Evolutionary conservation across 1,284 basidiomycete species (phyloP), one percentile per base, ranked within the genome.

Genomic region (Tilletia caries): DNA sequence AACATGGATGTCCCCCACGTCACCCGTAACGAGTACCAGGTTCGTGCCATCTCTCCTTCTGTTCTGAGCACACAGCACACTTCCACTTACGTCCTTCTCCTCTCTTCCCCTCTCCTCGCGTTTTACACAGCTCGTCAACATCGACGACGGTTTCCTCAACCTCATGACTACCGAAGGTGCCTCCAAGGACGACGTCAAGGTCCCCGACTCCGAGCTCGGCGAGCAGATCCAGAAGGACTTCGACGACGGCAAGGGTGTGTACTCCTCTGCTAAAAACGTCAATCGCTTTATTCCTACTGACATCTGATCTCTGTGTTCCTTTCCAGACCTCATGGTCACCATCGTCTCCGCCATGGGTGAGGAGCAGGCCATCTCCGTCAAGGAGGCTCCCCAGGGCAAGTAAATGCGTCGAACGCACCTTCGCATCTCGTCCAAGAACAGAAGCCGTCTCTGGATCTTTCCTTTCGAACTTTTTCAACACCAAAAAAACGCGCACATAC

Each of bases 1-100:
- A 96, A 96, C 88, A 92, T 98, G 92, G 94, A 97, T 83, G 95
- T 98, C 82, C 95, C 95, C 85, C 91, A 97, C 87, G 95, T 98
- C 84, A 78, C 70, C 70, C 92, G 95, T 85, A 88, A 87, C 73
- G 96, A 98, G 89, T 98, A 90, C 88, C 54, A 60, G 54, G 54
- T 60, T 27, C 4, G 54, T 60, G n/a, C 6, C 32, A 4, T 29
- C 15, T 20, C 27, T 60, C 54, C 54, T 8, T 60, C 54, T 6
- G 8, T 27, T 50, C 8, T 41, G 37, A 6, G 48, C n/a, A n/a
- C n/a, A n/a, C n/a, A n/a, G n/a, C n/a, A n/a, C n/a, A n/a, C n/a
- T n/a, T 18, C 41, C 41, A 44, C 10, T 10, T n/a, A n/a, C n/a
- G n/a, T n/a, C n/a, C n/a, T n/a, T n/a, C n/a, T n/a, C n/a, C 27